These are phyloP conservation scores for Secale cereale DNA, from an alignment of 176 grass and related monocot species.

Conservation along the genomic window DNA sequence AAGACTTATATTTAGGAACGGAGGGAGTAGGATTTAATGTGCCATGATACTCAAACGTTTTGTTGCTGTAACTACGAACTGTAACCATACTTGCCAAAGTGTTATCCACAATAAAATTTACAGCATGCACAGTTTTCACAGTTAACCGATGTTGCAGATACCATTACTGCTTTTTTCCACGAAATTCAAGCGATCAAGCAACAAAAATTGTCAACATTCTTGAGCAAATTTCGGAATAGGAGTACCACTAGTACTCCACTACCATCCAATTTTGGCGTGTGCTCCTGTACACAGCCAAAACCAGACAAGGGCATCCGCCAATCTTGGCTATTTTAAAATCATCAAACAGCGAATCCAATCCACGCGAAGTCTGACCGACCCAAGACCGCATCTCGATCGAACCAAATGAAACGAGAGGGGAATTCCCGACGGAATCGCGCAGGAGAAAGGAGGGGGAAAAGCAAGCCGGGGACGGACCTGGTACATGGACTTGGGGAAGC, in stretches of 20 bases:
- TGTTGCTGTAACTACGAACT: not conserved
- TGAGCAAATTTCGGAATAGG: too few relatives aligned
- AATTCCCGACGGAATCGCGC: not conserved
- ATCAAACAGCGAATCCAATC: not conserved
- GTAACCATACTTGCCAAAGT: not conserved
- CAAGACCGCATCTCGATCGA: not conserved
- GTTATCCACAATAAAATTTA: not conserved
- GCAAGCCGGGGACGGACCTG: slow-evolving; percentile 32
- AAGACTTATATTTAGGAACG: too few relatives aligned
- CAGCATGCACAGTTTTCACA: too few relatives aligned
- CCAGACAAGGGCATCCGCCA: not conserved
- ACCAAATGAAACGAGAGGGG: not conserved
- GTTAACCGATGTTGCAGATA: too few relatives aligned
- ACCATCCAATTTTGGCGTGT: not conserved
- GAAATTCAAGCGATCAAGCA: too few relatives aligned
- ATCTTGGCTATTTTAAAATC: not conserved
- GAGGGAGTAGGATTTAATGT: too few relatives aligned
- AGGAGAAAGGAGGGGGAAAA: not conserved
- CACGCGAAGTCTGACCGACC: not conserved
- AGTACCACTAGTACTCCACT: too few relatives aligned
- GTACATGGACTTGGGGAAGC: slow-evolving; percentile 72
- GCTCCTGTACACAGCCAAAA: not conserved
- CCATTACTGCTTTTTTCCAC: too few relatives aligned
- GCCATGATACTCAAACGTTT: too few relatives aligned
- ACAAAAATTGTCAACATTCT: too few relatives aligned